Evolutionary conservation across 1,284 basidiomycete genomes (phyloP), one percentile per base, ranked within the genome.

Genomic region (Pisolithus thermaeus): DNA sequence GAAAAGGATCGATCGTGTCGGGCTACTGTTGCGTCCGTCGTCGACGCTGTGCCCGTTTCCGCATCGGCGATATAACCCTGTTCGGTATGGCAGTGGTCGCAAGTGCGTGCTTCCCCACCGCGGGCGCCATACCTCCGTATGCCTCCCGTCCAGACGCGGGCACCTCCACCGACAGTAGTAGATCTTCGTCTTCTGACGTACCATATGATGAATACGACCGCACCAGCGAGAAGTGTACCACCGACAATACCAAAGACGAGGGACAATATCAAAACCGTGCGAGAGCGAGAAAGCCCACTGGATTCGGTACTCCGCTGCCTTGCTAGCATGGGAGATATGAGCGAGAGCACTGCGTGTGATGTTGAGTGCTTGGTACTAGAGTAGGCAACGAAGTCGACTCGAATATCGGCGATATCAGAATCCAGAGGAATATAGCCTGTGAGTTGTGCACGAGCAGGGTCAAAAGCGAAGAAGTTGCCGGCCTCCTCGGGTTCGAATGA

Each of bases 351-450:
- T 2, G 82, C 71, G 59, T 84, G 82, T 11, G 87, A 91, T 0
- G 79, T 84, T 7, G 87, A 86, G 59, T 84, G 84, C 3, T 84
- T 88, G 25, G 75, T 53, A 44, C 66, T 70, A 39, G 83, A 84
- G 64, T 81, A 84, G 2, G 83, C 80, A 5, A 82, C 81, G 58
- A 89, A 84, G 5, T 76, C 78, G 47, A 83, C 70, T 2, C 68
- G 64, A 41, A 83, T 71, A 18, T 68, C 59, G 30, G 67, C 50
- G 49, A 55, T 58, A 46, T 70, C 66, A 2, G 65, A 65, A 49
- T 77, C 66, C 23, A 58, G 46, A 22, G 85, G 84, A 32, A 87
- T 63, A n/a, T 58, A 72, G 18, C 87, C 86, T 32, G 69, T 64
- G 37, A 88, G 63, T n/a, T 65, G 61, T 16, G 70, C 71, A n/a